Base-by-base conservation (phyloP, 2,329 filamentous ascomycete species). In the Neocucurbitaria cava region DNA sequence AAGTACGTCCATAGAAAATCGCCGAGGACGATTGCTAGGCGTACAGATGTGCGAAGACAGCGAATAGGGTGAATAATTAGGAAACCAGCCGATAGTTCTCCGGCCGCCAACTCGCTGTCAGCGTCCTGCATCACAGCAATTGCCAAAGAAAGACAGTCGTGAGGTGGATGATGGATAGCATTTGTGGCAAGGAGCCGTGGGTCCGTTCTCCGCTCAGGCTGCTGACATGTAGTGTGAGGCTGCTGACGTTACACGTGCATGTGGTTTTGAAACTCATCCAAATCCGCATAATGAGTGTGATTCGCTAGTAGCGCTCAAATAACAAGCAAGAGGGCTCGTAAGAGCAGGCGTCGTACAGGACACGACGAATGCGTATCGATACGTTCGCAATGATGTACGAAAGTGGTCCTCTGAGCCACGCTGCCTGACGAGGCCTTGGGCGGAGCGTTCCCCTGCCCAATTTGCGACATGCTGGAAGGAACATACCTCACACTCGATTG, bases 401-500 rank as follows among this genome's bases (percentile, higher is more conserved):
- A 67, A 62, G 45, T 23, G 54, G 59, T 52, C 10, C 43, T 52
- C 66, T 66, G 58, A 71, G 70, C 70, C 70, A 65, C 70, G 40
- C 39, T 56, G 50, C 59, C 62, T 71, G 61, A 71, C 69, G 66
- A 71, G 64, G 58, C 61, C 47, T 49, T 54, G 39, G 33, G 41
- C 54, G 46, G 56, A 55, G 39, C 52, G n/a, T 40, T 43, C 44
- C 36, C 49, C 40, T 54, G 46, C 21, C 21, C 50, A 54, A 53
- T 39, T 55, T 28, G 41, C 48, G 53, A 46, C 11, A 31, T 17
- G 38, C 51, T 45, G 51, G 8, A 21, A 20, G 45, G 45, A 46
- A 31, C 58, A 36, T 50, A 55, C 40, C 46, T 58, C 45, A 56
- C 41, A 24, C 28, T 44, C 46, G 35, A 42, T 43, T 18, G 40